These are phyloP conservation scores for Tricholoma furcatifolium DNA, from an alignment of 768 basidiomycete species.

Conservation along the genomic window DNA sequence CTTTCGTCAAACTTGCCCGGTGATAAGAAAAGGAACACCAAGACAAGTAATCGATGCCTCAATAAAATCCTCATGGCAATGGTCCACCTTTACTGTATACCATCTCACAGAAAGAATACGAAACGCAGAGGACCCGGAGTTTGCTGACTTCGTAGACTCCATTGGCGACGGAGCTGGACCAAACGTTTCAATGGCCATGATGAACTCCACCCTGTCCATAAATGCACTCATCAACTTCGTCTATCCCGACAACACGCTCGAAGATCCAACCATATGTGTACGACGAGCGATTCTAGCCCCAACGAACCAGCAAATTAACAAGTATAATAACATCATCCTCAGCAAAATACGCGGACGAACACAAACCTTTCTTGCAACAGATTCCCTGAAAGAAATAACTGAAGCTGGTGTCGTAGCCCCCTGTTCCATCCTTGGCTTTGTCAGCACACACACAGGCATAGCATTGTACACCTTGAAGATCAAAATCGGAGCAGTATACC, in stretches of 20 bases:
- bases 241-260: neutral
- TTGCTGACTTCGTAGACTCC: neutral
- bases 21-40: neutral
- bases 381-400: neutral
- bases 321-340: neutral
- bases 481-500: neutral
- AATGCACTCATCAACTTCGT: neutral
- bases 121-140: neutral
- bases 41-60: neutral
- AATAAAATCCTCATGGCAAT: too few relatives aligned
- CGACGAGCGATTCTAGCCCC: too few relatives aligned
- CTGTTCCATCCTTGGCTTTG: neutral
- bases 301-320: neutral
- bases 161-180: neutral
- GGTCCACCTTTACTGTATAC: neutral
- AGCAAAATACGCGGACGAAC: neutral
- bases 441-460: neutral
- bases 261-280: too few relatives aligned
- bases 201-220: neutral
- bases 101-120: neutral
- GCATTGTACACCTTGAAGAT: neutral
- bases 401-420: neutral
- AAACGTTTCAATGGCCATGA: neutral
- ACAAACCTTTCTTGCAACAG: neutral
- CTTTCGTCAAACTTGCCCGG: neutral